Evolutionary conservation across 1,284 basidiomycete species (phyloP).

Genomic region (Ustilago xerochloae): DNA sequence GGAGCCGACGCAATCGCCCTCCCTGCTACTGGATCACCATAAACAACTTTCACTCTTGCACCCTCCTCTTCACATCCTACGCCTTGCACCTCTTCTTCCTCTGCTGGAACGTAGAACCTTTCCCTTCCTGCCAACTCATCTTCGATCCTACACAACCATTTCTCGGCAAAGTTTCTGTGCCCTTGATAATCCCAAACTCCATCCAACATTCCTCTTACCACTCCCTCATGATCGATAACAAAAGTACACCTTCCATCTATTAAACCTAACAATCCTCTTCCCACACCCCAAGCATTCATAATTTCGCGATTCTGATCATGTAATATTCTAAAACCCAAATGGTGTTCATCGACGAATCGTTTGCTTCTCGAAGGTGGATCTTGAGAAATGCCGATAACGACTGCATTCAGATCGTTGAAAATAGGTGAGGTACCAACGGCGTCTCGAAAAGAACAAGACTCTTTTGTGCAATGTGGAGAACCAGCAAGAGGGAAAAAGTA

Average conservation of each 20-base stretch:
- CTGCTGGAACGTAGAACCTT: constrained; percentile 40
- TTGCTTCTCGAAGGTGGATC: constrained; percentile 40
- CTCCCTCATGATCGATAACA: constrained; percentile 57
- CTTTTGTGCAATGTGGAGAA: constrained; percentile 58
- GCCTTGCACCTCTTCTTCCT: constrained; percentile 22
- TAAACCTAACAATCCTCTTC: constrained; percentile 43
- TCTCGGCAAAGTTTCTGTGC: constrained; percentile 56
- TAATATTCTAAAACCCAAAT: constrained; percentile 51
- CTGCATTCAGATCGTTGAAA: constrained; percentile 58
- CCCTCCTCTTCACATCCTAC: constrained; percentile 14
- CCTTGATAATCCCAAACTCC: constrained; percentile 58
- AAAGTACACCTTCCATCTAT: constrained; percentile 57
- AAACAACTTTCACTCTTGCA: constrained; percentile 33
- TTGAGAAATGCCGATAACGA: constrained; percentile 62
- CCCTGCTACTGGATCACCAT: constrained; percentile 23
- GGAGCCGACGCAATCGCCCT: constrained; percentile 49
- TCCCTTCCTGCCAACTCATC: constrained; percentile 50
- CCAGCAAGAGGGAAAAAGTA: constrained; percentile 64
- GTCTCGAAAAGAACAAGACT: constrained; percentile 58
- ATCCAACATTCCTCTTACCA: constrained; percentile 55
- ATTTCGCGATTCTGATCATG: constrained; percentile 46
- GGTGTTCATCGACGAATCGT: constrained; percentile 56
- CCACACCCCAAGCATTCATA: constrained; percentile 54
- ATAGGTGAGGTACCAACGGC: constrained; percentile 53
- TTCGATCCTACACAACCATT: constrained; percentile 58